Base-by-base conservation (phyloP, 495 filamentous ascomycete genomes). In the Neohortaea acidophila region DNA sequence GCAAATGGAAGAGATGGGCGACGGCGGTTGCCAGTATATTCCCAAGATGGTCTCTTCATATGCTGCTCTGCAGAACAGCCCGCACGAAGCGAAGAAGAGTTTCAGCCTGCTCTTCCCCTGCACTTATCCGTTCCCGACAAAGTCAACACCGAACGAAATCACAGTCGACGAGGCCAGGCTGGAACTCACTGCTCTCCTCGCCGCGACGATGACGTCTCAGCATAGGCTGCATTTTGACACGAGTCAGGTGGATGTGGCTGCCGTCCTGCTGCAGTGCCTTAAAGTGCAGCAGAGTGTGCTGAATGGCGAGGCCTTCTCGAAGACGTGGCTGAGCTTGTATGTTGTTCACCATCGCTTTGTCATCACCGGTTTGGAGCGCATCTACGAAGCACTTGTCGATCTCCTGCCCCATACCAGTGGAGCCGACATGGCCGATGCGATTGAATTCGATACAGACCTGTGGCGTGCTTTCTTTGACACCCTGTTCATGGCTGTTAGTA, bases 391-490 rank as follows among this genome's bases (percentile, higher is more conserved):
- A 12, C 62, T 99, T 36, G 67, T 84, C 25, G 73, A 82, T 10
- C 75, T 68, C 0, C 61, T 99, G 34, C 69, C 83, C 24, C 73
- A 82, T 12, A 75, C 69, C 0, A 83, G 84, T 44, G 64, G 94
- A 1, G 87, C 91, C 0, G 64, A 82, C 38, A 83, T 84, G 1
- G 91, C 93, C 45, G 84, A 96, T 49, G 91, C 89, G 2, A 85
- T 93, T 52, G 68, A 69, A 7, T 99, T 94, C 54, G 81, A 91
- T 53, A 94, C 81, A 7, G 83, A 87, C 38, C 64, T 94, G 2
- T 99, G 89, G 89, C 85, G 84, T 43, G 63, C 77, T 26, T 96
- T 94, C 59, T 93, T 99, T 56, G 78, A 72, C 10, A 85, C 84
- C 0, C 60, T 99, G 31, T 67, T 99, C 23, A 83, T 79, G 52